These are phyloP conservation scores for Coffea humblotiana DNA, from an alignment of 305 asterid genomes.

Conservation along the genomic window DNA sequence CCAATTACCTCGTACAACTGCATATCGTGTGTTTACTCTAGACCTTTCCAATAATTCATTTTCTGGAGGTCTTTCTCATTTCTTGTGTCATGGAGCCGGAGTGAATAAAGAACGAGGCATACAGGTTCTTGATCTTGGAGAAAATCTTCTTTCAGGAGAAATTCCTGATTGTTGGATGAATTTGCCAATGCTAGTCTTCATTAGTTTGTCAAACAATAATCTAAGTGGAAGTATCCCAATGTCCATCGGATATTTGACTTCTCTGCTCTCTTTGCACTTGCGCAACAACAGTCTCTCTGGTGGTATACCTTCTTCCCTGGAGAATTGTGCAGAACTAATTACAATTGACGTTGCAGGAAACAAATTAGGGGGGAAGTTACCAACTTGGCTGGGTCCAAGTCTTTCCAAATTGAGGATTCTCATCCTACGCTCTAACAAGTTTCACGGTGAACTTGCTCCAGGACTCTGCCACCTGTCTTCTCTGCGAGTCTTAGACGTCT, in stretches of 20 bases:
- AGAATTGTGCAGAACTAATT: slow-evolving; percentile 15
- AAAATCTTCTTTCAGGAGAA: slow-evolving; percentile 18
- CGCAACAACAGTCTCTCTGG: slow-evolving; percentile 33
- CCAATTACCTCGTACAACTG: neutral
- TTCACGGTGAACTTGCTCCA: slow-evolving; percentile 10
- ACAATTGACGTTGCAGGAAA: slow-evolving; percentile 27
- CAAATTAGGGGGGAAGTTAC: slow-evolving; percentile 18
- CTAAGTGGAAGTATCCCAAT: slow-evolving; percentile 35
- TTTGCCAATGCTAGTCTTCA: neutral
- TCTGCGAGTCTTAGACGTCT: slow-evolving; percentile 19
- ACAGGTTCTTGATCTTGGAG: neutral
- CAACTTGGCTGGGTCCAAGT: slow-evolving; percentile 21
- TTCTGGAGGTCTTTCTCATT: neutral
- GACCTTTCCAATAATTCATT: slow-evolving; percentile 9
- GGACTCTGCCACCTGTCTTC: neutral
- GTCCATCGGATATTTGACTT: slow-evolving; percentile 10
- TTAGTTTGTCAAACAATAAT: slow-evolving; percentile 33
- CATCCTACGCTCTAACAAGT: slow-evolving; percentile 14
- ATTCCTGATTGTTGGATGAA: slow-evolving; percentile 38
- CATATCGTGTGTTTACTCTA: neutral
- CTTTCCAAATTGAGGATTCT: slow-evolving; percentile 18
- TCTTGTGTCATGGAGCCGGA: neutral
- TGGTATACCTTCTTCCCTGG: slow-evolving; percentile 29
- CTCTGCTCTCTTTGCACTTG: slow-evolving; percentile 23
- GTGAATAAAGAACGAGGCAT: neutral